Evolutionary conservation across 1,139 yeast genomes (phyloP).

Genomic region (Spathaspora sp.): DNA sequence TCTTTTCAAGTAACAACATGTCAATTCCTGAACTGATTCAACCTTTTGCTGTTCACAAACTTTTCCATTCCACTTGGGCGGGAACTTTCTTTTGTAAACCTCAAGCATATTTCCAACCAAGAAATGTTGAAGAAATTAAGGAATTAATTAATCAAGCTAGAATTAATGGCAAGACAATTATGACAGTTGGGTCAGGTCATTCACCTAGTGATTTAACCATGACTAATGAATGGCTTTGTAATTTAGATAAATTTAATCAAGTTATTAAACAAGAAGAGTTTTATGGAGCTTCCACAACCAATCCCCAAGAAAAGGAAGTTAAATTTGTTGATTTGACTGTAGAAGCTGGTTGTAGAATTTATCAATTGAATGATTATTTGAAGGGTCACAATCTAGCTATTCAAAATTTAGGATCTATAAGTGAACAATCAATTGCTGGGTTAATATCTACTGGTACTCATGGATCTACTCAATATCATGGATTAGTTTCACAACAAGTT

Average conservation of each 20-base stretch:
- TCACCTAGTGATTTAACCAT: slow-evolving; percentile 91
- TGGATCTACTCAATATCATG: slow-evolving; percentile 92
- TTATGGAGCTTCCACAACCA: slow-evolving; percentile 28
- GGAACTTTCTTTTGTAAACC: slow-evolving; percentile 81
- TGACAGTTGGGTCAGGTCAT: slow-evolving; percentile 92
- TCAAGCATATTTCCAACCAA: slow-evolving; percentile 75
- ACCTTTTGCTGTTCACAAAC: slow-evolving; percentile 36
- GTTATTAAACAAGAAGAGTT: slow-evolving; percentile 46
- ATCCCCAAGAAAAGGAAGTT: slow-evolving; percentile 37
- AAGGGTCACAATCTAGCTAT: slow-evolving; percentile 69
- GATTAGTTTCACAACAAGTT: slow-evolving; percentile 83
- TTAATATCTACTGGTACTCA: slow-evolving; percentile 95
- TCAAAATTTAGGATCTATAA: slow-evolving; percentile 90
- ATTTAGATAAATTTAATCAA: slow-evolving; percentile 70
- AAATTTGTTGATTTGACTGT: slow-evolving; percentile 86
- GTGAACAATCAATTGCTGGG: slow-evolving; percentile 93
- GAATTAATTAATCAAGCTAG: slow-evolving; percentile 67
- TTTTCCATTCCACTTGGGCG: slow-evolving; percentile 82
- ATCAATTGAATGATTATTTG: slow-evolving; percentile 68
- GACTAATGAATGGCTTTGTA: slow-evolving; percentile 86
- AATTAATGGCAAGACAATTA: slow-evolving; percentile 59
- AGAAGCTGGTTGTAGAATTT: slow-evolving; percentile 88
- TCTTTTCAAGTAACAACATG: slow-evolving; percentile 8
- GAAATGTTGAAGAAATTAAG: slow-evolving; percentile 58
- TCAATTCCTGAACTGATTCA: slow-evolving; percentile 32